A percentile compares a stretch with the other conserved stretches of the same genome.
phyloP scores from a whole-genome alignment of 768 basidiomycete genomes.

The Leccinum pellstonianum region DNA sequence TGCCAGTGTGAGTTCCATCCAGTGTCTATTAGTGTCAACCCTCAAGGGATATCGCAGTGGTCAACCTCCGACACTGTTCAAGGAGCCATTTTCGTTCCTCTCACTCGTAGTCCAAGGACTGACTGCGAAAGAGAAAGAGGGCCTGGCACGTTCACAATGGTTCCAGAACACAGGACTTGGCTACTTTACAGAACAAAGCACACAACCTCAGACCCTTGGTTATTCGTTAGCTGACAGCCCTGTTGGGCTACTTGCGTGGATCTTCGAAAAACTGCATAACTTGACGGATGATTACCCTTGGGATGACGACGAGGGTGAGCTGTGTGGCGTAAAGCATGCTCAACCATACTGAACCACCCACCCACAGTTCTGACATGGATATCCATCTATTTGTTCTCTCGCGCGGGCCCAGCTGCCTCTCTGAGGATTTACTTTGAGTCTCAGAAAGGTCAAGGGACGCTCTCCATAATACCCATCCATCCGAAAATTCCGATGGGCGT shows the following conservation, averaged over 20 bases:
- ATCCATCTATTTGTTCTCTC: conserved; percentile 59
- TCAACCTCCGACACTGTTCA: conserved; percentile 20
- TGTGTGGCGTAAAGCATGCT: neutral
- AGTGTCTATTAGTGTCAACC: neutral
- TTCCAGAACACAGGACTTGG: conserved; percentile 28
- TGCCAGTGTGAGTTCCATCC: conserved; percentile 37
- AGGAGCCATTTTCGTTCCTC: conserved; percentile 31
- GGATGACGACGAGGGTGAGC: conserved; percentile 56
- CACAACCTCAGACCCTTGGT: conserved; percentile 52
- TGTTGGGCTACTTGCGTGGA: conserved; percentile 51
- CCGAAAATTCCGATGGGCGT: conserved; percentile 44
- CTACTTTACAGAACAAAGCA: conserved; percentile 35
- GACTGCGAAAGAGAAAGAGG: conserved; percentile 28
- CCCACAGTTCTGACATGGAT: conserved; percentile 56
- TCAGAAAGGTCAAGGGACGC: neutral
- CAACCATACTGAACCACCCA: neutral
- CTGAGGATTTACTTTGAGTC: conserved; percentile 58
- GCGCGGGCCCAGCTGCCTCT: conserved; percentile 56
- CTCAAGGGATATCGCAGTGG: conserved; percentile 15
- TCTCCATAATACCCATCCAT: rapidly evolving
- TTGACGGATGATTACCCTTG: conserved; percentile 56
- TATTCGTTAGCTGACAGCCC: conserved; percentile 59
- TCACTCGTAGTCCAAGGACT: conserved; percentile 28
- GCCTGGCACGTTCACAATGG: conserved; percentile 18
- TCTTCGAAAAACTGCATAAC: conserved; percentile 49